These are phyloP conservation scores for Citrus sp. DNA, from an alignment of 345 rosid genomes.

Conservation along the genomic window DNA sequence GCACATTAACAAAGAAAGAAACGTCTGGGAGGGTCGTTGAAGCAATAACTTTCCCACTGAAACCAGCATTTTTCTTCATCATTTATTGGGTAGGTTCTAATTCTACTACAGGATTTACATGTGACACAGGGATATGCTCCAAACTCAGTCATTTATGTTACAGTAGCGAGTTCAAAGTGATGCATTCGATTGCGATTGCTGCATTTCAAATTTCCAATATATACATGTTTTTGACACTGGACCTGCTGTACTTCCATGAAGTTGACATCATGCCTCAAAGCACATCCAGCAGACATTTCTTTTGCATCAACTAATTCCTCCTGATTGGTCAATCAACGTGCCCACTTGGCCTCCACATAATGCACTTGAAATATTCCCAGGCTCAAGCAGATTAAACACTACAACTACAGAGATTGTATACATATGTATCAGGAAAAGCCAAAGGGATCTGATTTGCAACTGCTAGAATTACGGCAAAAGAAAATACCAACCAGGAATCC, in stretches of 20 bases:
- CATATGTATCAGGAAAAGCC: background rate
- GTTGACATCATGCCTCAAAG: background rate
- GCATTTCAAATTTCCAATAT: background rate
- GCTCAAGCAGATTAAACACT: slow-evolving; percentile 39
- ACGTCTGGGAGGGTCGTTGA: too few relatives aligned
- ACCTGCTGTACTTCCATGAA: background rate
- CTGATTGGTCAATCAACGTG: slow-evolving; percentile 40
- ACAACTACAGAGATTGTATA: slow-evolving; percentile 26
- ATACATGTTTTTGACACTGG: background rate
- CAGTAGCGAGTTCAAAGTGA: background rate
- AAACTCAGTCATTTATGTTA: background rate
- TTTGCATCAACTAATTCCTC: slow-evolving; percentile 5
- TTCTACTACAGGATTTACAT: background rate
- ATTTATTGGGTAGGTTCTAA: background rate
- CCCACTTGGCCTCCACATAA: slow-evolving; percentile 48
- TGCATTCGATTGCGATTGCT: background rate
- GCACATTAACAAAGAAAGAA: too few relatives aligned
- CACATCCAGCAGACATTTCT: background rate
- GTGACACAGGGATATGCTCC: background rate
- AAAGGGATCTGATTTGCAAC: background rate
- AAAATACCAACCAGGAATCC: slow-evolving; percentile 40
- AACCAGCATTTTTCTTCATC: too few relatives aligned
- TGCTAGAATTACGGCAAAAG: background rate
- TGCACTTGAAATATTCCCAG: slow-evolving; percentile 44
- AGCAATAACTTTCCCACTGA: too few relatives aligned